A percentile compares a stretch with the other conserved stretches of the same genome.
These are phyloP conservation scores for Colletotrichum sp. DNA, from an alignment of 2,329 filamentous ascomycete species.

Conservation along the genomic window DNA sequence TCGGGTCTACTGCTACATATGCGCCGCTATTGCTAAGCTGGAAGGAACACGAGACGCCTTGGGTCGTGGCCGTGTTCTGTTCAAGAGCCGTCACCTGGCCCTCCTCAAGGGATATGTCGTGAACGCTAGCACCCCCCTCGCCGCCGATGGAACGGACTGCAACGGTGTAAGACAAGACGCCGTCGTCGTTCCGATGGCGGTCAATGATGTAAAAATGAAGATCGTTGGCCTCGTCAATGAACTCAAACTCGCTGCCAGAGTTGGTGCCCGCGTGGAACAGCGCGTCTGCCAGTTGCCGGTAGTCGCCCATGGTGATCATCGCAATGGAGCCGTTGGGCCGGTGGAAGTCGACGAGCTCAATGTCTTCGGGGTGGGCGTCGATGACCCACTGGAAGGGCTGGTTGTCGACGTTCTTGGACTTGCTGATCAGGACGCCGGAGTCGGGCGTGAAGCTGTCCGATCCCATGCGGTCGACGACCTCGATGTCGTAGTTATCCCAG, in stretches of 20 bases:
- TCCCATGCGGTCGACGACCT: constrained; percentile 60
- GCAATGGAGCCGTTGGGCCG: constrained; percentile 51
- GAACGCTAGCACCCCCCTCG: constrained; percentile 32
- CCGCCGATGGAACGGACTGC: constrained; percentile 49
- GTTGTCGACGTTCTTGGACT: constrained; percentile 50
- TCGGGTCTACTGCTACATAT: constrained; percentile 26
- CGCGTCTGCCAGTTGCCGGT: constrained; percentile 57
- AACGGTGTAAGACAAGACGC: constrained; percentile 53
- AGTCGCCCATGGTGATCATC: constrained; percentile 57
- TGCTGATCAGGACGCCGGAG: constrained; percentile 58
- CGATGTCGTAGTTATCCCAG: constrained; percentile 57
- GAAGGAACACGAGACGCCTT: constrained; percentile 50
- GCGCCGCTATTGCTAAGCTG: constrained; percentile 50
- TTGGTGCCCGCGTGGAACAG: constrained; percentile 59
- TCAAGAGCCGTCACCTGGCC: constrained; percentile 33
- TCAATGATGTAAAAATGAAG: constrained; percentile 56
- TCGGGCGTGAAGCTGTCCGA: constrained; percentile 58
- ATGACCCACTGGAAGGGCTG: constrained; percentile 60
- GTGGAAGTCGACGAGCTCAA: constrained; percentile 53
- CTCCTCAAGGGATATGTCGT: constrained; percentile 40
- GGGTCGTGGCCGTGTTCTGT: constrained; percentile 29
- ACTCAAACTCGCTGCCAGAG: constrained; percentile 55
- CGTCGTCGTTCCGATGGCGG: constrained; percentile 42
- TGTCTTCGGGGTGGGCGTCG: constrained; percentile 59
- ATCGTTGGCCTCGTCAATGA: constrained; percentile 49